phyloP scores from a whole-genome alignment of 441 rosid genomes.

The Euphorbia neoarborescens region DNA sequence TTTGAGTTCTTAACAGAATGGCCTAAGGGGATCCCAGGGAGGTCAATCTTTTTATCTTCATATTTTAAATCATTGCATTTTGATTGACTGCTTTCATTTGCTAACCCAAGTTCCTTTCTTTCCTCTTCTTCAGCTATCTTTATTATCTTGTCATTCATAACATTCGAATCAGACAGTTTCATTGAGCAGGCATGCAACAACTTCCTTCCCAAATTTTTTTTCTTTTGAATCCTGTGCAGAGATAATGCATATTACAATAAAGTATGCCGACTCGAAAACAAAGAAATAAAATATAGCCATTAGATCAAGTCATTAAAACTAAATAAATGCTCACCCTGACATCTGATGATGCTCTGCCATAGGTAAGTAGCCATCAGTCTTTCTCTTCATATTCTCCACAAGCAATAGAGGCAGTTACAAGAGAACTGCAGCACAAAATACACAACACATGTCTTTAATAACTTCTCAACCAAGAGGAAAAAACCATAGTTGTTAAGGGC shows the following conservation, averaged over 20 bases:
- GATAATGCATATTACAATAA: too few relatives aligned
- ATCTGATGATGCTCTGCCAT: too few relatives aligned
- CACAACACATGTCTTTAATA: background rate
- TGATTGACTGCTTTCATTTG: conserved; percentile 10
- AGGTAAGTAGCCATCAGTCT: too few relatives aligned
- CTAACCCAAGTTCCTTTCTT: conserved; percentile 10
- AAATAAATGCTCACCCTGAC: background rate
- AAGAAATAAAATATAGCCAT: background rate
- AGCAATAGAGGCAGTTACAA: background rate
- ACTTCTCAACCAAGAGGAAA: background rate
- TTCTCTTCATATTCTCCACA: background rate
- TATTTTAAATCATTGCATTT: conserved; percentile 25
- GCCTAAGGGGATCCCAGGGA: conserved; percentile 44
- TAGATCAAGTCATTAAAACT: background rate
- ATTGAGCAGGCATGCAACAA: background rate
- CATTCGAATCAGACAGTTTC: background rate
- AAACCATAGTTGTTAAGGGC: too few relatives aligned
- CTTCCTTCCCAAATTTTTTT: background rate
- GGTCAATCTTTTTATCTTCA: conserved; percentile 19
- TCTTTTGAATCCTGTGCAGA: background rate
- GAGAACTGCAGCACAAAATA: background rate
- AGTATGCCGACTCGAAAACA: too few relatives aligned
- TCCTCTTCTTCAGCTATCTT: background rate
- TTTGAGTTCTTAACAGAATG: conserved; percentile 20
- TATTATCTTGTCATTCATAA: background rate